Evolutionary conservation across 306 rosid species (phyloP).

Genomic region (Urtica urens): DNA sequence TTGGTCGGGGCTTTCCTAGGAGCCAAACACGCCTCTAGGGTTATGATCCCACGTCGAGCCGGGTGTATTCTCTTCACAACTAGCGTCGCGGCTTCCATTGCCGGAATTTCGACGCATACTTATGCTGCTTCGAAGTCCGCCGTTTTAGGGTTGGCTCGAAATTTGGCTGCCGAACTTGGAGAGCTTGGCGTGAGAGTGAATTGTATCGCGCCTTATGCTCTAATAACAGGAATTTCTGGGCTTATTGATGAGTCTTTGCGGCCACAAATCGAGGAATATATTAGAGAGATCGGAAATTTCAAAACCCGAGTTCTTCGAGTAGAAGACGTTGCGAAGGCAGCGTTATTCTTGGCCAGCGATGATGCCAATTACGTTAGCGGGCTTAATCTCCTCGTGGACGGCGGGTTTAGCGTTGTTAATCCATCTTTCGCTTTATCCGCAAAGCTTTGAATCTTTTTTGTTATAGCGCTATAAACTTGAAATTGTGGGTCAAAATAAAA

Average conservation of each 20-base stretch:
- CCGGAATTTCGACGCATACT: slow-evolving; percentile 56
- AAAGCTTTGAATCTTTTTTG: too few species aligned
- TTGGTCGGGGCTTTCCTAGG: slow-evolving; percentile 60
- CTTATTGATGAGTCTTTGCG: neutral
- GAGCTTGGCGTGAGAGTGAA: slow-evolving; percentile 72
- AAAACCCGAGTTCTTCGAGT: slow-evolving; percentile 42
- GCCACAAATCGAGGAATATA: slow-evolving; percentile 23
- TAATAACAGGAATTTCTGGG: slow-evolving; percentile 33
- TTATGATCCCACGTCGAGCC: slow-evolving; percentile 32
- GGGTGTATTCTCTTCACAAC: slow-evolving; percentile 61
- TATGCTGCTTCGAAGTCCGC: slow-evolving; percentile 65
- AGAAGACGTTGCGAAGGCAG: slow-evolving; percentile 71
- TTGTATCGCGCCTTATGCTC: slow-evolving; percentile 60
- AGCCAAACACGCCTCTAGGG: slow-evolving; percentile 59
- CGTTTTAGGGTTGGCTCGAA: slow-evolving; percentile 46
- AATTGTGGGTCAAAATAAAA: too few species aligned
- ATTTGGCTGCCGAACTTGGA: slow-evolving; percentile 63
- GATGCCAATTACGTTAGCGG: slow-evolving; percentile 72
- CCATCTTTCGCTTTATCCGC: too few species aligned
- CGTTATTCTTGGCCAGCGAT: slow-evolving; percentile 62
- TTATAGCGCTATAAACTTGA: too few species aligned
- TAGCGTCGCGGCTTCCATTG: slow-evolving; percentile 44
- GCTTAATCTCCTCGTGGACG: slow-evolving; percentile 63
- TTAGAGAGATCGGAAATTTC: slow-evolving; percentile 36
- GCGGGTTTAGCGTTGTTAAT: slow-evolving; percentile 53